Base-by-base conservation (phyloP, 2,329 filamentous ascomycete species). In the Basipetospora sp. region DNA sequence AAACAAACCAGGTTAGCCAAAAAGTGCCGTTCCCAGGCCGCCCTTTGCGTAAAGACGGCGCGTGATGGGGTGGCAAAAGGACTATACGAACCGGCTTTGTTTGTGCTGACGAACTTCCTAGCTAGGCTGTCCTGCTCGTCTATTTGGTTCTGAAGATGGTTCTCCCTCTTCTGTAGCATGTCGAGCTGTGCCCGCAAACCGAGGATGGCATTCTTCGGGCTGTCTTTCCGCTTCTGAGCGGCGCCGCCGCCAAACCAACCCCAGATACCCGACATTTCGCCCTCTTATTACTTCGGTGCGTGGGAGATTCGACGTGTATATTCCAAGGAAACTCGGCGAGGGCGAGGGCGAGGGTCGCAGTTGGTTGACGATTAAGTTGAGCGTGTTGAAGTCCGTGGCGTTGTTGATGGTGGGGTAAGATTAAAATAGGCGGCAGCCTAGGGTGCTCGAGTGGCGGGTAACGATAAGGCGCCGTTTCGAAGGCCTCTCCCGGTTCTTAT, bases 161-260 rank as follows among this genome's bases (percentile, higher is more conserved):
- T 82, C 67, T 96, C 87, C 43, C 88, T 74, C 71, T 98, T 98
- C 64, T 92, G 85, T 54, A 98, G 71, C 87, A 96, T 96, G 50
- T 94, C 88, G 31, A 96, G 71, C 65, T 94, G 88, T 53, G 80
- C 73, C 49, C 90, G 77, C 53, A 98, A 66, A 43, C 74, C 74
- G 41, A 98, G 69, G 52, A 98, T 98, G 48, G 90, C 90, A 67
- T 94, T 90, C 72, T 98, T 98, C 41, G 90, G 85, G 43, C 77
- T 80, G 64, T 94, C 85, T 66, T 92, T 94, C 64, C 79, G 78
- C 70, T 85, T 84, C 64, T 86, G 78, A 49, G 78, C 77, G 51
- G 74, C 73, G 47, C 73, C 74, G 53, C 85, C 85, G 61, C 88
- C 86, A 58, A 94, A 94, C 85, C 87, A 94, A 64, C 80, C 76